Evolutionary conservation across 176 grass and related monocot genomes (phyloP).

Genomic region (Eragrostis curvula): DNA sequence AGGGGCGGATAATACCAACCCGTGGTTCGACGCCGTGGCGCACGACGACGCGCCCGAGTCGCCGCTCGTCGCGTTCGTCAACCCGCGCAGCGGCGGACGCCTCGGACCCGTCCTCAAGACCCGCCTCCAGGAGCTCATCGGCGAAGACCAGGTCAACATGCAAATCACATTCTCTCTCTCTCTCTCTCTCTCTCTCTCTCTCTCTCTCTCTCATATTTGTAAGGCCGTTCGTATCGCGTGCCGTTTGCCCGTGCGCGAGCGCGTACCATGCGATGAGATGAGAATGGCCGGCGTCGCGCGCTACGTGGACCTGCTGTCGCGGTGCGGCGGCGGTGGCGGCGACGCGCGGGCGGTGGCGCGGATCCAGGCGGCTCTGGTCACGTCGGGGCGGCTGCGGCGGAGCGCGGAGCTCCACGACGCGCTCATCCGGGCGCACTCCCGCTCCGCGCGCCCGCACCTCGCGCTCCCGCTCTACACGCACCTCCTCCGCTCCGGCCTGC

Average conservation of each 20-base stretch:
- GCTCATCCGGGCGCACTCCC: slow-evolving; percentile 49
- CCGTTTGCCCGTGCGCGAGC: not conserved
- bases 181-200: not conserved
- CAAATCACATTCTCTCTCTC: not conserved
- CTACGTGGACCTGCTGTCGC: slow-evolving; percentile 46
- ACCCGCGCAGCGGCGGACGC: slow-evolving; percentile 86
- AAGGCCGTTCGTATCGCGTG: slow-evolving; percentile 13
- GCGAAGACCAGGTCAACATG: slow-evolving; percentile 70
- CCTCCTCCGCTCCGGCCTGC: slow-evolving; percentile 48
- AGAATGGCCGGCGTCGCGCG: slow-evolving; percentile 38
- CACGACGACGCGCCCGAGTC: slow-evolving; percentile 66
- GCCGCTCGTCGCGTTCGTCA: slow-evolving; percentile 83
- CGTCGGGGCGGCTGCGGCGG: slow-evolving; percentile 37
- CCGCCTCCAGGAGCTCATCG: slow-evolving; percentile 83
- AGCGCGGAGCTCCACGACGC: slow-evolving; percentile 46
- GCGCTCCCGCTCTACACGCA: slow-evolving; percentile 48
- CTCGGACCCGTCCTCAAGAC: slow-evolving; percentile 83
- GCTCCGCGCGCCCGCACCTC: slow-evolving; percentile 35
- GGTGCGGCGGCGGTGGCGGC: slow-evolving; percentile 35
- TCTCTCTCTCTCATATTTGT: not conserved
- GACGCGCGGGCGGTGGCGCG: slow-evolving; percentile 28
- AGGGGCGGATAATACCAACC: not conserved
- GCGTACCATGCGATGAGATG: slow-evolving; percentile 6
- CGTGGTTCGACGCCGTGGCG: slow-evolving; percentile 33
- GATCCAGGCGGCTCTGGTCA: slow-evolving; percentile 45